Conservation (phyloP, 371 early-diverging fungal genomes). For the Homolaphlyctis polyrhiza region DNA sequence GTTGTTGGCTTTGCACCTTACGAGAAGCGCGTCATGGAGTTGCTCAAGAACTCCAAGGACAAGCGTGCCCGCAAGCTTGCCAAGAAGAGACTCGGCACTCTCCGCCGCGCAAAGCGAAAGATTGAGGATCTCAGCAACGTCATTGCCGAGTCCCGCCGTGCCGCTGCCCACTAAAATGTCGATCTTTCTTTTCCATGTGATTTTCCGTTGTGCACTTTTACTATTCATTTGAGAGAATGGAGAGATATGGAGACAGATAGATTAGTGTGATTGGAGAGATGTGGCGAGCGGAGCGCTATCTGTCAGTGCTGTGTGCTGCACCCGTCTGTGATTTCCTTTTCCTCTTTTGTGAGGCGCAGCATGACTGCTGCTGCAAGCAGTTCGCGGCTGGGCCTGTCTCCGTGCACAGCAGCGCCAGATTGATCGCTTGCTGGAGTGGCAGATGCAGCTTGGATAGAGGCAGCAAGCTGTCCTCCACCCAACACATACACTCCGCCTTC, state of each 20-base stretch:
- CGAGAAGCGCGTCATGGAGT: conserved; percentile 98
- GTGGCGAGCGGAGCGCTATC: too few species aligned
- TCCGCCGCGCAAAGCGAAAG: conserved; percentile 97
- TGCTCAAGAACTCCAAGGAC: conserved; percentile 99
- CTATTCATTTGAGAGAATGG: background rate
- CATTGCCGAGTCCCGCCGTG: conserved; percentile 94
- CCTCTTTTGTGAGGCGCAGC: conserved; percentile 28
- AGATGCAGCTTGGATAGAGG: background rate
- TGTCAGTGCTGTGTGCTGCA: conserved; percentile 14
- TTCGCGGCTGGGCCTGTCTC: conserved; percentile 19
- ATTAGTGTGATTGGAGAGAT: too few species aligned
- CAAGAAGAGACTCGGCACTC: conserved; percentile 97
- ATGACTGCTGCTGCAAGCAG: conserved; percentile 26
- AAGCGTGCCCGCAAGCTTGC: conserved; percentile 99
- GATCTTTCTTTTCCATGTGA: background rate
- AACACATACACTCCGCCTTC: conserved; percentile 29
- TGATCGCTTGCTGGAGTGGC: background rate
- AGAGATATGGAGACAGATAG: too few species aligned
- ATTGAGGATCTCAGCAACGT: conserved; percentile 93
- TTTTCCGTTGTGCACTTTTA: background rate
- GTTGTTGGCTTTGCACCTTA: conserved; percentile 98
- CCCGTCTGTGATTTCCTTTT: conserved; percentile 25
- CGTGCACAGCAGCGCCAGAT: background rate
- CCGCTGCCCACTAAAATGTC: conserved; percentile 1
- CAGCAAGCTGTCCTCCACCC: conserved; percentile 19